A percentile compares a stretch with the other conserved stretches of the same genome.
phyloP scores from a whole-genome alignment of 345 rosid genomes.

The Arabidopsis arenosa region DNA sequence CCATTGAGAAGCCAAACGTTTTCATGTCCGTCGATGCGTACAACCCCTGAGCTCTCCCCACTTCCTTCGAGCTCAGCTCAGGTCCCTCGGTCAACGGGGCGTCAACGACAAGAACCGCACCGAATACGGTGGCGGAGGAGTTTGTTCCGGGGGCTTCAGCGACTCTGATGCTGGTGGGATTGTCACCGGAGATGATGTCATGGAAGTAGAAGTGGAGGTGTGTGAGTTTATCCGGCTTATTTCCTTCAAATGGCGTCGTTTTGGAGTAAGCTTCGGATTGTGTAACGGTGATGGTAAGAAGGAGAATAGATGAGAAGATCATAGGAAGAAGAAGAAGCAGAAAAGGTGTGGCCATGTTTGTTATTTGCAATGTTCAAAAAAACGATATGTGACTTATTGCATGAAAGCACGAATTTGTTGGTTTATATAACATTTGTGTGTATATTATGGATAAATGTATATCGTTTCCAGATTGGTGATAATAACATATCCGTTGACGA shows the following conservation, averaged over 20 bases:
- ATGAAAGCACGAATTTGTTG: constrained; percentile 1
- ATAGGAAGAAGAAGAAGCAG: constrained; percentile 20
- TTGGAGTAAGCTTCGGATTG: constrained; percentile 40
- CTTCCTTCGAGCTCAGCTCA: constrained; percentile 48
- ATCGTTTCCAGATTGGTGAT: constrained; percentile 6
- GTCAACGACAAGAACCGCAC: constrained; percentile 55
- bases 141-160: constrained; percentile 46
- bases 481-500: constrained; percentile 27
- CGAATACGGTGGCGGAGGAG: constrained; percentile 46
- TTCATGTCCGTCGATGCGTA: constrained; percentile 50
- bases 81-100: constrained; percentile 58
- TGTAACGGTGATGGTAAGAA: constrained; percentile 24
- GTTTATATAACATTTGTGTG: background rate
- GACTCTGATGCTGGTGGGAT: constrained; percentile 52
- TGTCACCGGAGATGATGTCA: constrained; percentile 51
- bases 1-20: constrained; percentile 51
- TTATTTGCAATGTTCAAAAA: background rate
- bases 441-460: background rate
- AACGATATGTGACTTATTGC: background rate
- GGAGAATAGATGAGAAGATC: constrained; percentile 14
- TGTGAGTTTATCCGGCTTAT: constrained; percentile 50
- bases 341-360: constrained; percentile 22
- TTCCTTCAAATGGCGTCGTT: constrained; percentile 31
- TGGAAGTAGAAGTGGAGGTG: constrained; percentile 73
- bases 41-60: constrained; percentile 67